A percentile compares a stretch with the other conserved stretches of the same genome.
Evolutionary conservation across 176 grass and related monocot genomes (phyloP).

Genomic region (Elymus sibiricus): DNA sequence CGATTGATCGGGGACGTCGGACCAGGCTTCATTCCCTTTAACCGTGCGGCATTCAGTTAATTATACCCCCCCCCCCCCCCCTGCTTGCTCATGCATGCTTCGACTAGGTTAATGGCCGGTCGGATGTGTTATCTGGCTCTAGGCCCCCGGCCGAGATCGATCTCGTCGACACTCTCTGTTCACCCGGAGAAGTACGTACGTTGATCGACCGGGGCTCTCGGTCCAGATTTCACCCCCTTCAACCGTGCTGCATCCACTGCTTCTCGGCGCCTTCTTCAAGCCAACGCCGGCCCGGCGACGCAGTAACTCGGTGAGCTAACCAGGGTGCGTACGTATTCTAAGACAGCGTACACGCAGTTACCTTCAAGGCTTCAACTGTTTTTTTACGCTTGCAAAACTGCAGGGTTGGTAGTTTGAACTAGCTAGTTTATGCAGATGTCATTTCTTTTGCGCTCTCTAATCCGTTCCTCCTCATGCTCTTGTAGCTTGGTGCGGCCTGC

Average conservation of each 20-base stretch:
- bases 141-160: slow-evolving; percentile 25
- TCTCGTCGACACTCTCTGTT: neutral
- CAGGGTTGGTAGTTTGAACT: neutral
- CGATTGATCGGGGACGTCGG: neutral
- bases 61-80: too few relatives aligned
- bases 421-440: neutral
- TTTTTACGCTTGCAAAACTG: neutral
- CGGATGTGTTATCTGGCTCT: slow-evolving; percentile 63
- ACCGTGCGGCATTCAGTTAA: neutral
- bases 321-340: neutral
- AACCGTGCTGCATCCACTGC: slow-evolving; percentile 31
- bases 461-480: neutral
- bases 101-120: too few relatives aligned
- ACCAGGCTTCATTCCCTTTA: slow-evolving; percentile 38
- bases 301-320: neutral
- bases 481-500: neutral
- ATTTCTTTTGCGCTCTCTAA: neutral
- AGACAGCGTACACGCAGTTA: too few relatives aligned
- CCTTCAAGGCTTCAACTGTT: too few relatives aligned
- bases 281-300: neutral
- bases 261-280: neutral
- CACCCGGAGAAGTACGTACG: neutral
- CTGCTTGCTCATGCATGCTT: too few relatives aligned
- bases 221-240: slow-evolving; percentile 84
- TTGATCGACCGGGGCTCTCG: slow-evolving; percentile 37